These are phyloP conservation scores for Adansonia digitata DNA, from an alignment of 345 rosid species.

Conservation along the genomic window DNA sequence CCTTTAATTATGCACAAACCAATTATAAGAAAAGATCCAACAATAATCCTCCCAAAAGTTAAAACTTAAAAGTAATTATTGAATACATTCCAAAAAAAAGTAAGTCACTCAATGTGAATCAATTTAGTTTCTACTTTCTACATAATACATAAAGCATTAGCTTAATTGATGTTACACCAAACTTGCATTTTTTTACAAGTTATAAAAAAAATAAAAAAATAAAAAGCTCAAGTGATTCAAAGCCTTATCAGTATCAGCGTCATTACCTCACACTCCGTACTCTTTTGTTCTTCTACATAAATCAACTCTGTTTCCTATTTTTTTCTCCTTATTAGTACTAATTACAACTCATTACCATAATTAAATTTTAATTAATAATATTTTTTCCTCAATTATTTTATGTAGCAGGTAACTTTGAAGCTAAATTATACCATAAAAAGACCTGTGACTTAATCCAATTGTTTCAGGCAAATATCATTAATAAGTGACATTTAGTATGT, in stretches of 20 bases:
- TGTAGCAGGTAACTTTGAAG: not conserved
- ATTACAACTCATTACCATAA: not conserved
- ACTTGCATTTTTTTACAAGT: not conserved
- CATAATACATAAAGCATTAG: not conserved
- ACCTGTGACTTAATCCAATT: too few species aligned
- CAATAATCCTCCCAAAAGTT: not conserved
- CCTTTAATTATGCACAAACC: not conserved
- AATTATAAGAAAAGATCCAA: not conserved
- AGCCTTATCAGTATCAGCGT: not conserved
- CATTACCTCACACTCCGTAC: not conserved
- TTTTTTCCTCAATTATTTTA: not conserved
- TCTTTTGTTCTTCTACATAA: not conserved
- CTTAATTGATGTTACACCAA: not conserved
- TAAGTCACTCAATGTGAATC: not conserved
- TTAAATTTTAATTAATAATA: not conserved
- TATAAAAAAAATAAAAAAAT: too few species aligned
- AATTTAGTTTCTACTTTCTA: not conserved
- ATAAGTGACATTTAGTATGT: too few species aligned
- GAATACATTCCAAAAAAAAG: not conserved
- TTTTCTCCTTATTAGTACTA: not conserved
- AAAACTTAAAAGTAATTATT: not conserved
- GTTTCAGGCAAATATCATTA: too few species aligned
- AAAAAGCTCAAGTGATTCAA: not conserved
- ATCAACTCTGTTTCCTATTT: not conserved
- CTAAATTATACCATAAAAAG: not conserved